These are phyloP conservation scores for Botryosphaeria dothidea DNA, from an alignment of 2,329 filamentous ascomycete species.

Conservation along the genomic window DNA sequence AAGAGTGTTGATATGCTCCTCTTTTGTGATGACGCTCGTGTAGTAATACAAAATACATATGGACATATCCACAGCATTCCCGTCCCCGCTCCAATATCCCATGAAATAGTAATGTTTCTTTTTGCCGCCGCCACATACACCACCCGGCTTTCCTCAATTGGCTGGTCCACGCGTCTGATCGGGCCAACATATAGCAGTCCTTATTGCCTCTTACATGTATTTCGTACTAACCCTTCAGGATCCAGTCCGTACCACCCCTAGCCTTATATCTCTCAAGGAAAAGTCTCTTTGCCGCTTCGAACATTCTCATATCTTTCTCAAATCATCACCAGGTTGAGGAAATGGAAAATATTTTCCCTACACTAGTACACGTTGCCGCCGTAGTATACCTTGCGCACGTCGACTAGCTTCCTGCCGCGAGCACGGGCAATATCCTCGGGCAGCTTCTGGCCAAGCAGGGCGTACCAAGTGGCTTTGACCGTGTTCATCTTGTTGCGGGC, in stretches of 20 bases:
- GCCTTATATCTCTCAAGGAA: too few species aligned
- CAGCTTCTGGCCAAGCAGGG: slow-evolving; percentile 77
- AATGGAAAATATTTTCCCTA: not conserved
- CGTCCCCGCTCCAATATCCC: not conserved
- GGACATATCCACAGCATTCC: not conserved
- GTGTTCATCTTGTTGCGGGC: slow-evolving; percentile 97
- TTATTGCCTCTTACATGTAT: too few species aligned
- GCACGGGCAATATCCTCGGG: slow-evolving; percentile 89
- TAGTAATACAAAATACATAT: slow-evolving; percentile 10
- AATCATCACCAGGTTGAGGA: too few species aligned
- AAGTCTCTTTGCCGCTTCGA: too few species aligned
- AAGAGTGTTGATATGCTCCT: not conserved
- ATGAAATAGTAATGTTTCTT: too few species aligned
- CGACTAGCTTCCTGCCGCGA: slow-evolving; percentile 90
- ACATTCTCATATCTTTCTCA: too few species aligned
- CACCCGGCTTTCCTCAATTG: too few species aligned
- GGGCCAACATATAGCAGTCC: too few species aligned
- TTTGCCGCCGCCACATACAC: too few species aligned
- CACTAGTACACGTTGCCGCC: slow-evolving; percentile 59
- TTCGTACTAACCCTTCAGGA: too few species aligned
- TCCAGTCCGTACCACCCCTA: too few species aligned
- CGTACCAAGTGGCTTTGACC: slow-evolving; percentile 85
- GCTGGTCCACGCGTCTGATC: too few species aligned
- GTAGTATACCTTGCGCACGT: slow-evolving; percentile 97
- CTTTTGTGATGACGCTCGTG: not conserved